Conservation (phyloP, 2,329 filamentous ascomycete species). For the Penicillium sclerotigenum region DNA sequence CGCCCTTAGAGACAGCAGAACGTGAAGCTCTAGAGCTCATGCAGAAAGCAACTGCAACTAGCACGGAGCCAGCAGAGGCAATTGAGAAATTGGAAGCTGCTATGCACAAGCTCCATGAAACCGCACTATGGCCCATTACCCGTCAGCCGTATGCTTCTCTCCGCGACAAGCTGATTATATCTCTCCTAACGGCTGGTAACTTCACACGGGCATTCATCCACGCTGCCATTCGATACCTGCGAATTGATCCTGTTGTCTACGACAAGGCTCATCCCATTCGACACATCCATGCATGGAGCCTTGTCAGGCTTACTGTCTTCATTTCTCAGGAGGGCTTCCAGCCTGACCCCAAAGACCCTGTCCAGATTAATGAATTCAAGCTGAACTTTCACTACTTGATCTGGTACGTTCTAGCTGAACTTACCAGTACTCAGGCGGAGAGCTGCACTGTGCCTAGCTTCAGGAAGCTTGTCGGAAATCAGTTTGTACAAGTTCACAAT, state of each 20-base stretch:
- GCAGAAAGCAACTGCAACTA: slow-evolving; percentile 15
- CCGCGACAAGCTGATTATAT: slow-evolving; percentile 53
- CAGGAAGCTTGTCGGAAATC: slow-evolving; percentile 23
- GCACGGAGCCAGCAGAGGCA: slow-evolving; percentile 27
- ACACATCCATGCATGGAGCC: slow-evolving; percentile 45
- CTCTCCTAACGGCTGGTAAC: slow-evolving; percentile 43
- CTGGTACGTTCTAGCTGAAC: slow-evolving; percentile 33
- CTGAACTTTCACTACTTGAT: slow-evolving; percentile 33
- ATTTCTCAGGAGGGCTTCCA: slow-evolving; percentile 26
- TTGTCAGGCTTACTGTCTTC: slow-evolving; percentile 32
- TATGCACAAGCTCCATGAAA: slow-evolving; percentile 42
- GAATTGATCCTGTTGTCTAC: slow-evolving; percentile 53
- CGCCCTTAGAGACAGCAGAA: slow-evolving; percentile 19
- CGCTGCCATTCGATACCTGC: slow-evolving; percentile 50
- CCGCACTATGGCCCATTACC: slow-evolving; percentile 46
- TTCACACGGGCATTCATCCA: slow-evolving; percentile 52
- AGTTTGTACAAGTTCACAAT: slow-evolving; percentile 28
- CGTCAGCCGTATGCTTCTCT: slow-evolving; percentile 56
- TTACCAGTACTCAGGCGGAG: slow-evolving; percentile 24
- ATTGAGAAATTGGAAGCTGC: slow-evolving; percentile 37
- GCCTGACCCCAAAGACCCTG: slow-evolving; percentile 14
- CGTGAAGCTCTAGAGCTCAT: slow-evolving; percentile 26
- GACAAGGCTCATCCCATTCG: slow-evolving; percentile 53
- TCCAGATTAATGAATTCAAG: slow-evolving; percentile 21
- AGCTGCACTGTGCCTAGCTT: slow-evolving; percentile 34